These are phyloP conservation scores for Elsinoe arachidis DNA, from an alignment of 2,329 filamentous ascomycete genomes.

Conservation along the genomic window DNA sequence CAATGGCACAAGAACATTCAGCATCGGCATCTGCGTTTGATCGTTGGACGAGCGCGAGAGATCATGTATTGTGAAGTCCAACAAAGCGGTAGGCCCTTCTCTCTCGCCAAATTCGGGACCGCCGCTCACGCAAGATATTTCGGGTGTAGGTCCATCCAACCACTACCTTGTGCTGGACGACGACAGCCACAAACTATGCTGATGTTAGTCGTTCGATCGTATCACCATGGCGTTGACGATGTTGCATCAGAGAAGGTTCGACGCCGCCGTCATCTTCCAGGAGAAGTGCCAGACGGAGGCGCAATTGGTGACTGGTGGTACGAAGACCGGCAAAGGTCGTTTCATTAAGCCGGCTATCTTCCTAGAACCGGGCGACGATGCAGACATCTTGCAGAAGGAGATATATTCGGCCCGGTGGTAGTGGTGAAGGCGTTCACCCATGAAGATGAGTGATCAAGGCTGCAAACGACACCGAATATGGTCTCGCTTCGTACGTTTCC, in stretches of 20 bases:
- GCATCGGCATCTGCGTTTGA: background rate
- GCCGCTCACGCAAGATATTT: too few species aligned
- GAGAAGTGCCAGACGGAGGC: slow-evolving; percentile 12
- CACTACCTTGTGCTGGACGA: too few species aligned
- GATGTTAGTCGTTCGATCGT: slow-evolving; percentile 62
- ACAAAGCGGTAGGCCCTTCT: too few species aligned
- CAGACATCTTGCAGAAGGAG: slow-evolving; percentile 13
- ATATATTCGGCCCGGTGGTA: slow-evolving; percentile 15
- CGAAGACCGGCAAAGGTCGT: slow-evolving; percentile 9
- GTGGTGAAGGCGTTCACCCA: slow-evolving; percentile 15
- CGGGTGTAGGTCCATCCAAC: slow-evolving; percentile 18
- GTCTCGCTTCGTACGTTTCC: slow-evolving; percentile 17
- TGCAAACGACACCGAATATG: slow-evolving; percentile 19
- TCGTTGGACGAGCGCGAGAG: too few species aligned
- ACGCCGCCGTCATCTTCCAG: slow-evolving; percentile 33
- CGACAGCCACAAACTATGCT: too few species aligned
- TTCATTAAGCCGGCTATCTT: slow-evolving; percentile 15
- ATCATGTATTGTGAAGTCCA: too few species aligned
- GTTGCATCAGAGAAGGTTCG: slow-evolving; percentile 61
- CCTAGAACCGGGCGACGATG: slow-evolving; percentile 2
- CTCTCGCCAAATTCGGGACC: too few species aligned
- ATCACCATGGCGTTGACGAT: slow-evolving; percentile 67
- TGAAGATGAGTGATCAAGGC: slow-evolving; percentile 15
- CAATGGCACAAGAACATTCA: background rate
- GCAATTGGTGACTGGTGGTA: slow-evolving; percentile 1